phyloP scores from a whole-genome alignment of 345 rosid genomes.

The Mangifera indica region DNA sequence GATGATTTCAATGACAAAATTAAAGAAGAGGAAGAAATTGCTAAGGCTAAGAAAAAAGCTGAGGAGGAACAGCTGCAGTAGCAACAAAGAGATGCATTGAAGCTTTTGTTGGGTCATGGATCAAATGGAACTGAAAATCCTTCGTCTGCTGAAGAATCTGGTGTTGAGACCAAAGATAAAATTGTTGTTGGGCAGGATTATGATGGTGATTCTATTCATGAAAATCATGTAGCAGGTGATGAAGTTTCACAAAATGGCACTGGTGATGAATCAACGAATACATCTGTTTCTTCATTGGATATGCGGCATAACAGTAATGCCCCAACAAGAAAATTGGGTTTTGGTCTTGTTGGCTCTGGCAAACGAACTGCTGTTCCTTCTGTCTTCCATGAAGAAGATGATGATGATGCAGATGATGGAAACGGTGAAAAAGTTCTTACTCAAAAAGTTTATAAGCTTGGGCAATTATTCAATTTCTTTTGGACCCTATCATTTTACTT shows the following conservation, averaged over 20 bases:
- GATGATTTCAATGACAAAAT: conserved; percentile 74
- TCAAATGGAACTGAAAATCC: conserved; percentile 45
- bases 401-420: conserved; percentile 80
- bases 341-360: too few relatives aligned
- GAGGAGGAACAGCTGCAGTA: conserved; percentile 76
- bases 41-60: conserved; percentile 67
- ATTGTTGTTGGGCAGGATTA: conserved; percentile 30
- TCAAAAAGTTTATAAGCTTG: too few relatives aligned
- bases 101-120: conserved; percentile 48
- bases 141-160: conserved; percentile 31
- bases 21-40: too few relatives aligned
- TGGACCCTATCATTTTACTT: too few relatives aligned
- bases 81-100: conserved; percentile 57
- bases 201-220: conserved; percentile 28
- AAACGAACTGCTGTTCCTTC: conserved; percentile 89
- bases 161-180: conserved; percentile 40
- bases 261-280: conserved; percentile 45
- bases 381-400: conserved; percentile 93
- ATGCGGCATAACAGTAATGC: conserved; percentile 45
- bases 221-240: conserved; percentile 34
- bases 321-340: conserved; percentile 80
- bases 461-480: too few relatives aligned
- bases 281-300: conserved; percentile 48
- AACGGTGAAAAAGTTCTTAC: too few relatives aligned
- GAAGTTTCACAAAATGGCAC: conserved; percentile 55